Evolutionary conservation across 2,329 filamentous ascomycete species (phyloP).

Genomic region (Thelonectria rubi): DNA sequence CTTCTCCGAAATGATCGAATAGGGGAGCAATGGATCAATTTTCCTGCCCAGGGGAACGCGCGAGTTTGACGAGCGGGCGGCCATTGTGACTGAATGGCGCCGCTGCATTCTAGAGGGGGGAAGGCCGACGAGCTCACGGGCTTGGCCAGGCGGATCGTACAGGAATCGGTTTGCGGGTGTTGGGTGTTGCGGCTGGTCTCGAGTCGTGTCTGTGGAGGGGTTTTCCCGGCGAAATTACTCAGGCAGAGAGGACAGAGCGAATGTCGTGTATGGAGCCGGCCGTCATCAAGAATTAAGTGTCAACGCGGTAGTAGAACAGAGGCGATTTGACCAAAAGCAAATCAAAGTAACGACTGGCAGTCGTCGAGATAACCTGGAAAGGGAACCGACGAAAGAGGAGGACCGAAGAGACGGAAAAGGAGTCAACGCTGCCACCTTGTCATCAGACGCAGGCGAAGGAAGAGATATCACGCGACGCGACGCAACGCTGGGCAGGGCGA

Average conservation of each 20-base stretch:
- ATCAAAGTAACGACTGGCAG: conserved; percentile 44
- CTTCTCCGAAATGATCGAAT: conserved; percentile 46
- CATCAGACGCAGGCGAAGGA: conserved; percentile 35
- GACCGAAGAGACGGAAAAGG: conserved; percentile 33
- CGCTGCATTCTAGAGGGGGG: conserved; percentile 41
- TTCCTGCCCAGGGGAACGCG: conserved; percentile 44
- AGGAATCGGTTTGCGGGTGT: conserved; percentile 18
- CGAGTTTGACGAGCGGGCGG: conserved; percentile 49
- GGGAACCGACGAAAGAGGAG: conserved; percentile 42
- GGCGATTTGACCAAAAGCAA: conserved; percentile 33
- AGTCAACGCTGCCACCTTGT: conserved; percentile 34
- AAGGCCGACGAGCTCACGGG: conserved; percentile 35
- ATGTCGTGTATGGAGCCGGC: conserved; percentile 39
- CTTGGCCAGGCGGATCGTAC: conserved; percentile 20
- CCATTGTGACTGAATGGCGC: conserved; percentile 46
- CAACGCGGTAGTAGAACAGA: conserved; percentile 30
- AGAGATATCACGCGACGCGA: conserved; percentile 30
- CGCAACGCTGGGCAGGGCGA: conserved; percentile 35
- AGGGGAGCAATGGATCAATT: conserved; percentile 47
- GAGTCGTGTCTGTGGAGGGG: conserved; percentile 8
- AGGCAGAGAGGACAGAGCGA: conserved; percentile 33
- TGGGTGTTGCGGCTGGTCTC: conserved; percentile 27
- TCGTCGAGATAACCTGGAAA: conserved; percentile 41
- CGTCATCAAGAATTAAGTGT: conserved; percentile 41
- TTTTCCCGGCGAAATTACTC: conserved; percentile 30